These are phyloP conservation scores for Coniochaeta prunicola DNA, from an alignment of 2,329 filamentous ascomycete species.

Conservation along the genomic window DNA sequence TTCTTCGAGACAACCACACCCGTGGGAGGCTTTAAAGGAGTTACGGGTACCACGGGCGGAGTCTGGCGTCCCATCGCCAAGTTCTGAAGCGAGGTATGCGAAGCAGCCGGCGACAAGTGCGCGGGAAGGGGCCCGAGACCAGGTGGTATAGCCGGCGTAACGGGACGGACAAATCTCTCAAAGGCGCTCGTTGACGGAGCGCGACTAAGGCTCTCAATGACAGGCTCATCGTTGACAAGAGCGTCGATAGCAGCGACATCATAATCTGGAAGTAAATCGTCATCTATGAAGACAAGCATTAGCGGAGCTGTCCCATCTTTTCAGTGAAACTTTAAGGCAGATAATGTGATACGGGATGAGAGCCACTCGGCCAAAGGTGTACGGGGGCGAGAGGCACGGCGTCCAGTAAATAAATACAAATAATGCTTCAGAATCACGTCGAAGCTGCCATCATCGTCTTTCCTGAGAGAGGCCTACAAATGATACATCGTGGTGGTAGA, in stretches of 20 bases:
- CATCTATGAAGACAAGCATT: constrained; percentile 44
- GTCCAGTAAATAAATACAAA: constrained; percentile 35
- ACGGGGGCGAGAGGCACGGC: constrained; percentile 4
- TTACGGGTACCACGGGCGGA: constrained; percentile 22
- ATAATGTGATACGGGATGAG: constrained; percentile 6
- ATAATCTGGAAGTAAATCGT: constrained; percentile 42
- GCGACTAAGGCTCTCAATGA: not conserved
- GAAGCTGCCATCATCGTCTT: constrained; percentile 58
- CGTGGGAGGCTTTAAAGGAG: constrained; percentile 10
- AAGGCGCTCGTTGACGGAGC: not conserved
- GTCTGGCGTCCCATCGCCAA: constrained; percentile 13
- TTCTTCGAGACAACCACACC: constrained; percentile 15
- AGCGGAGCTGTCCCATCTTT: too few species aligned
- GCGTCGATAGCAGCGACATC: constrained; percentile 62
- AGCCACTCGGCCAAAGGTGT: constrained; percentile 8
- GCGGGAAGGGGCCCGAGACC: constrained; percentile 33
- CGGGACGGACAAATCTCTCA: constrained; percentile 10
- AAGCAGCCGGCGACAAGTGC: constrained; percentile 25
- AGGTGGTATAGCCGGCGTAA: constrained; percentile 35
- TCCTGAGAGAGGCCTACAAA: constrained; percentile 32
- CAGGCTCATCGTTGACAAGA: constrained; percentile 54
- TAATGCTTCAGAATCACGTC: constrained; percentile 37
- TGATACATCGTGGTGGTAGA: constrained; percentile 24
- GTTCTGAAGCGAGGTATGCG: constrained; percentile 12
- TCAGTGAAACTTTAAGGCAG: constrained; percentile 13